A percentile compares a stretch with the other conserved stretches of the same genome.
phyloP scores from a whole-genome alignment of 1,284 basidiomycete species.

The Rhizopogon hawkerae region DNA sequence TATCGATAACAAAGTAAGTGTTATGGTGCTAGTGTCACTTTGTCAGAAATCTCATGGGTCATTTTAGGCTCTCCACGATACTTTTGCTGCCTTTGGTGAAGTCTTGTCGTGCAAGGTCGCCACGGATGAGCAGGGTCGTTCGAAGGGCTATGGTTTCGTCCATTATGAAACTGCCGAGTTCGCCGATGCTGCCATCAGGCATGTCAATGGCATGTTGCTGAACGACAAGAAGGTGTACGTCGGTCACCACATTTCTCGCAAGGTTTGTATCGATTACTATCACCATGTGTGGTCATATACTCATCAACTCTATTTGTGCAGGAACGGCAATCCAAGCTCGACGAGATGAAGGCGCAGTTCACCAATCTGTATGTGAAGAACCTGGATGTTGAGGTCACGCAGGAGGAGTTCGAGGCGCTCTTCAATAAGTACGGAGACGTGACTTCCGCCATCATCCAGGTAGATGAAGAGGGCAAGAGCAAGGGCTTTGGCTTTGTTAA shows the following conservation, averaged over 20 bases:
- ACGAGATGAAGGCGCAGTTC: conserved; percentile 94
- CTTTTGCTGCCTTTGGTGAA: conserved; percentile 98
- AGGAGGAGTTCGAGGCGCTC: conserved; percentile 83
- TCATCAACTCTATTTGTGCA: conserved; percentile 22
- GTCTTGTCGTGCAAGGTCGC: conserved; percentile 99
- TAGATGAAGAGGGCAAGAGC: conserved; percentile 83
- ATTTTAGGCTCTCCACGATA: conserved; percentile 89
- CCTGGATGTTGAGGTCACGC: conserved; percentile 76
- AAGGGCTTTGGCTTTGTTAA: conserved; percentile 99
- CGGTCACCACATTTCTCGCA: conserved; percentile 95
- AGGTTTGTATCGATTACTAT: conserved; percentile 43
- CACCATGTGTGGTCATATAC: neutral
- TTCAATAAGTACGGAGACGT: conserved; percentile 79
- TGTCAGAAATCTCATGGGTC: conserved; percentile 3
- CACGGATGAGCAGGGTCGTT: conserved; percentile 85
- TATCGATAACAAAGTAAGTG: conserved; percentile 93
- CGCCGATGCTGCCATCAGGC: conserved; percentile 93
- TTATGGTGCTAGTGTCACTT: neutral
- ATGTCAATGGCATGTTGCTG: conserved; percentile 98
- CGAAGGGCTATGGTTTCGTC: conserved; percentile 96
- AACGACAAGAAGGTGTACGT: conserved; percentile 99
- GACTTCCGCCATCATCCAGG: conserved; percentile 80
- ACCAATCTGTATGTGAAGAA: conserved; percentile 99
- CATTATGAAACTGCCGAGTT: conserved; percentile 99
- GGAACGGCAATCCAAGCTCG: conserved; percentile 96